Percentiles rank a stretch among this genome's conserved stretches.
These are phyloP conservation scores for Phytophthora ramorum DNA, from an alignment of 352 stramenopile species.

Conservation along the genomic window DNA sequence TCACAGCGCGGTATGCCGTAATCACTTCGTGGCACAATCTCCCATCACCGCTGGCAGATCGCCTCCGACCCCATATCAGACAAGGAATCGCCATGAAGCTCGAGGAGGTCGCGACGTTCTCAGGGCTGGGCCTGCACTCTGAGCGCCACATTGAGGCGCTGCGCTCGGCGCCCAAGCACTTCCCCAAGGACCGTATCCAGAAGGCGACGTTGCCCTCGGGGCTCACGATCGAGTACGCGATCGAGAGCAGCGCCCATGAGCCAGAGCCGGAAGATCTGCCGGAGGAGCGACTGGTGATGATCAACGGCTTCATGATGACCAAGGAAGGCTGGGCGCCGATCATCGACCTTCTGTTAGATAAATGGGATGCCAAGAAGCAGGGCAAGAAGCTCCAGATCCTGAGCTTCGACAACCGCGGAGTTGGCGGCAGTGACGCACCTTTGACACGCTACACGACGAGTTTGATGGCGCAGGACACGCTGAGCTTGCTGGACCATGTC, in stretches of 20 bases:
- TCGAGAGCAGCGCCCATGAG: conserved; percentile 23
- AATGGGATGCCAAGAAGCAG: conserved; percentile 32
- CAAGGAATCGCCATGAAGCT: conserved; percentile 24
- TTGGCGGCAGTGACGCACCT: conserved; percentile 47
- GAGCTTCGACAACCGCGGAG: conserved; percentile 59
- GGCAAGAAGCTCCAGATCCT: conserved; percentile 40
- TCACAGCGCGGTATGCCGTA: not conserved
- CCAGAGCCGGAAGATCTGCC: conserved; percentile 23
- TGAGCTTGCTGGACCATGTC: conserved; percentile 48
- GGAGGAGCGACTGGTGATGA: conserved; percentile 47
- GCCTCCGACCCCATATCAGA: not conserved
- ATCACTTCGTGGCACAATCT: not conserved
- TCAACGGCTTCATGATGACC: conserved; percentile 51
- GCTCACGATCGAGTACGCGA: conserved; percentile 42
- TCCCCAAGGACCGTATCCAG: conserved; percentile 30
- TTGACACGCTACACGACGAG: conserved; percentile 52
- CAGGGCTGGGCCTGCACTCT: conserved; percentile 29
- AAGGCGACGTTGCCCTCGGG: conserved; percentile 31
- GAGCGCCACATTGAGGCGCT: conserved; percentile 46
- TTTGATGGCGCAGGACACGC: conserved; percentile 55
- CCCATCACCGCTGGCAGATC: not conserved
- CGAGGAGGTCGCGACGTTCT: conserved; percentile 25
- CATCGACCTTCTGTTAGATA: conserved; percentile 44
- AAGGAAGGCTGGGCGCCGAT: conserved; percentile 53
- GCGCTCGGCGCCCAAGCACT: conserved; percentile 38